phyloP scores from a whole-genome alignment of 2,329 filamentous ascomycete genomes.

The Scedosporium apiospermum region DNA sequence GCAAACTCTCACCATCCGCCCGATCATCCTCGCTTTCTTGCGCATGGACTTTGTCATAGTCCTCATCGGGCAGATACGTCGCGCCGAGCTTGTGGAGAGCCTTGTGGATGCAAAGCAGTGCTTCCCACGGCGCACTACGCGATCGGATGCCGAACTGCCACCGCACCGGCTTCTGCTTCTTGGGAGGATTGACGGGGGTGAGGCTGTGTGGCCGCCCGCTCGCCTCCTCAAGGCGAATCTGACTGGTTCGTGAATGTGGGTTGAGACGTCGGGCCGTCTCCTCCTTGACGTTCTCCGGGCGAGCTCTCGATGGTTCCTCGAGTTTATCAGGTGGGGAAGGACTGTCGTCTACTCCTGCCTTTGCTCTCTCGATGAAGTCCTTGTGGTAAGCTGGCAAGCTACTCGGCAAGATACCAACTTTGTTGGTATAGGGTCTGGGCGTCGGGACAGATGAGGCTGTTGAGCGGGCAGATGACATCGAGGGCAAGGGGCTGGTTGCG shows the following conservation, averaged over 20 bases:
- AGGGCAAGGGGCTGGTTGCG: conserved; percentile 17
- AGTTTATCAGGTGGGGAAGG: conserved; percentile 29
- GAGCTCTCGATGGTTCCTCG: conserved; percentile 39
- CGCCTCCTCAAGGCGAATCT: conserved; percentile 57
- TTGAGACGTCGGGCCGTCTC: conserved; percentile 74
- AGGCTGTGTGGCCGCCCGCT: conserved; percentile 50
- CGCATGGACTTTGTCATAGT: conserved; percentile 39
- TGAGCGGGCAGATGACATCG: conserved; percentile 47
- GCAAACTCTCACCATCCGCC: conserved; percentile 21
- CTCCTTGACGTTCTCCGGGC: conserved; percentile 66
- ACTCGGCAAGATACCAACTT: conserved; percentile 84
- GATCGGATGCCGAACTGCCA: conserved; percentile 99
- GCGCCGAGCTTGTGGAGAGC: conserved; percentile 81
- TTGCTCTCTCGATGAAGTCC: conserved; percentile 72
- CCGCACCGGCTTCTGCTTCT: conserved; percentile 71
- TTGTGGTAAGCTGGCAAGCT: conserved; percentile 86
- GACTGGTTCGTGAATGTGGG: conserved; percentile 67
- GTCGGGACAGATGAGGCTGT: conserved; percentile 34
- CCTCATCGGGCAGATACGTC: conserved; percentile 68
- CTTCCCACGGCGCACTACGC: conserved; percentile 87
- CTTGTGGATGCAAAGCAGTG: conserved; percentile 90
- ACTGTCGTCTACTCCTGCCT: conserved; percentile 35
- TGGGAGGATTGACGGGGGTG: conserved; percentile 53
- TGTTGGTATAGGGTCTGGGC: conserved; percentile 59
- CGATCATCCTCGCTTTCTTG: conserved; percentile 18